Evolutionary conservation across 2,329 filamentous ascomycete species (phyloP).

Genomic region (Esteya vermicola): DNA sequence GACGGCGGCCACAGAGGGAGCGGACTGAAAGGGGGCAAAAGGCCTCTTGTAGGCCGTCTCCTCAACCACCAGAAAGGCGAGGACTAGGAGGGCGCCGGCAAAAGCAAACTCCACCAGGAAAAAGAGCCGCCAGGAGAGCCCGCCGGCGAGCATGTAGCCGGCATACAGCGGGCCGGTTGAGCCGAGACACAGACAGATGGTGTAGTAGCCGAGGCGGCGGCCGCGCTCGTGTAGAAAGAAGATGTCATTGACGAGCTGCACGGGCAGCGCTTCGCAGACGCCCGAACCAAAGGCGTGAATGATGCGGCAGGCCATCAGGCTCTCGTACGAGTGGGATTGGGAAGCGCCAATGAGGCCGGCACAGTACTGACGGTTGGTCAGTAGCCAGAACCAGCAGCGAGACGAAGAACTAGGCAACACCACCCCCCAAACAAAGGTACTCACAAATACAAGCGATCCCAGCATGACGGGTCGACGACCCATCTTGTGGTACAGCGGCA

Average conservation of each 20-base stretch:
- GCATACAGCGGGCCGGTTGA: conserved; percentile 41
- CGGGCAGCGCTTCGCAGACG: conserved; percentile 29
- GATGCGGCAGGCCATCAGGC: conserved; percentile 24
- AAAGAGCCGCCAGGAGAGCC: conserved; percentile 44
- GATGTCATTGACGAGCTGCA: conserved; percentile 30
- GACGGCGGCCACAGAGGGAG: neutral
- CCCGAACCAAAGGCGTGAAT: conserved; percentile 26
- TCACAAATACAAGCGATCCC: conserved; percentile 20
- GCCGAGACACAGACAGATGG: conserved; percentile 41
- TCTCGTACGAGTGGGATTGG: conserved; percentile 19
- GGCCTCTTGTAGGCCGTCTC: conserved; percentile 17
- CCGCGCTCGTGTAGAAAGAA: conserved; percentile 31
- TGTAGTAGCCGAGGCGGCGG: conserved; percentile 46
- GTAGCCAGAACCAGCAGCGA: neutral
- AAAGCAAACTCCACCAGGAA: conserved; percentile 48
- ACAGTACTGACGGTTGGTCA: conserved; percentile 17
- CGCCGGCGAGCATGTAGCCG: conserved; percentile 44
- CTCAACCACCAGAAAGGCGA: conserved; percentile 19
- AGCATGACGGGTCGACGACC: conserved; percentile 29
- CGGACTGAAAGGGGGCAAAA: neutral
- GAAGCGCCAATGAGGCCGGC: conserved; percentile 24
- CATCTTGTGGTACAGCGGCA: conserved; percentile 39
- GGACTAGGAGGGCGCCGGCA: conserved; percentile 14
- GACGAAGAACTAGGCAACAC: neutral
- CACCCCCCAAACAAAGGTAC: too few relatives aligned